A percentile compares a stretch with the other conserved stretches of the same genome.
Evolutionary conservation across 306 rosid species (phyloP).

Genomic region (Amphicarpaea edgeworthii): DNA sequence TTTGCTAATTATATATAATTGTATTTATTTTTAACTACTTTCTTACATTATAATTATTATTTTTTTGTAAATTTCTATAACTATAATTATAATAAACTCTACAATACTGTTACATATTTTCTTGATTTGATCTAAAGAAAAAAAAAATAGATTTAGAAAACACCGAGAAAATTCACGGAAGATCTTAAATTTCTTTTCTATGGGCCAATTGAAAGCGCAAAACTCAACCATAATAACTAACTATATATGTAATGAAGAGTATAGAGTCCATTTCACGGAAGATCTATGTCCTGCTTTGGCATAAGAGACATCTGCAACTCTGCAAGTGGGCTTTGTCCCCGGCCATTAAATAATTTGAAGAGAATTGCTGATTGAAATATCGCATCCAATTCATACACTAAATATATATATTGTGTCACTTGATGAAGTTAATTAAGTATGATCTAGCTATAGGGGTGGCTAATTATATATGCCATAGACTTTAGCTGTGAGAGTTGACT

Average conservation of each 20-base stretch:
- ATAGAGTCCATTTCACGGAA: neutral
- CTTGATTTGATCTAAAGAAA: neutral
- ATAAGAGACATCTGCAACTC: neutral
- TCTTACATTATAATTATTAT: neutral
- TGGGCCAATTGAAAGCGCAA: neutral
- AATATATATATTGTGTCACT: neutral
- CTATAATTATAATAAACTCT: neutral
- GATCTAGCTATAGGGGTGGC: neutral
- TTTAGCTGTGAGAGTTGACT: neutral
- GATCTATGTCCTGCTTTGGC: slow-evolving; percentile 4
- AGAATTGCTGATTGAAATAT: neutral
- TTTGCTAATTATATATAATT: neutral
- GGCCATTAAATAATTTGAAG: neutral
- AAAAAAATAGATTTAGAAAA: neutral
- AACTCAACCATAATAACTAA: neutral
- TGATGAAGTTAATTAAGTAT: neutral
- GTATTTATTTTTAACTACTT: neutral
- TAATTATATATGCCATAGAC: neutral
- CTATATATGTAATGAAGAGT: too few species aligned
- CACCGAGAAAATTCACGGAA: too few species aligned
- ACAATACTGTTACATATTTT: neutral
- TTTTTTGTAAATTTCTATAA: neutral
- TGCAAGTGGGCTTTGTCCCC: slow-evolving; percentile 7
- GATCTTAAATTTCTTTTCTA: neutral
- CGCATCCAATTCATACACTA: neutral